These are phyloP conservation scores for Cryphonectria japonica DNA, from an alignment of 2,329 filamentous ascomycete genomes.

Conservation along the genomic window DNA sequence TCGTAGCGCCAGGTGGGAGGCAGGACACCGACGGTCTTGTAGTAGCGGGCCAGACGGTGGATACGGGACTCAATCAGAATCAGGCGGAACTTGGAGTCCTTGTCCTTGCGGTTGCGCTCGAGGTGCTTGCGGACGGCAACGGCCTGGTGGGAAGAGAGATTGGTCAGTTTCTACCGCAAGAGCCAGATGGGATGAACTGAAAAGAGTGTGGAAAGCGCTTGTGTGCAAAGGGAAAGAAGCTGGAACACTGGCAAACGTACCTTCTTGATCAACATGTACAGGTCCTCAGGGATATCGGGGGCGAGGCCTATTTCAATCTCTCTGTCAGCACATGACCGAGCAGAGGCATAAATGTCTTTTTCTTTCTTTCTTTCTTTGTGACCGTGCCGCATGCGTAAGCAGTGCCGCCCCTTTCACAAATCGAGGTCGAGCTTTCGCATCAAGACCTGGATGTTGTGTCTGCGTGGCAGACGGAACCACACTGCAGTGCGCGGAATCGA, in stretches of 20 bases:
- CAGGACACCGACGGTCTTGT: conserved; percentile 89
- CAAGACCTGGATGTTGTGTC: conserved; percentile 36
- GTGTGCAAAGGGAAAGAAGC: neutral
- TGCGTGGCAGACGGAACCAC: conserved; percentile 16
- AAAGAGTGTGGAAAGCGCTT: neutral
- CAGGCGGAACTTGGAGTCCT: conserved; percentile 99
- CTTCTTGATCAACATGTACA: conserved; percentile 99
- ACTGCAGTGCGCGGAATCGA: conserved; percentile 15
- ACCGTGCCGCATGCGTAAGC: conserved; percentile 1
- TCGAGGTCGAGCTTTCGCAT: conserved; percentile 21
- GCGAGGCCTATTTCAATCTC: conserved; percentile 92
- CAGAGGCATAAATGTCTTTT: conserved; percentile 68
- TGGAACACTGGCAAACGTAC: conserved; percentile 51
- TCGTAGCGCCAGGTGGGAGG: conserved; percentile 99
- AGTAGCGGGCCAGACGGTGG: conserved; percentile 98
- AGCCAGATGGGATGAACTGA: neutral
- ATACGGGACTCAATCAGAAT: conserved; percentile 99
- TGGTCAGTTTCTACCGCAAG: neutral
- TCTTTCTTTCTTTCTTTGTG: conserved; percentile 32
- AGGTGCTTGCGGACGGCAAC: conserved; percentile 99
- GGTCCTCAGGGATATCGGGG: conserved; percentile 97
- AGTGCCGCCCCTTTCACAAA: conserved; percentile 20
- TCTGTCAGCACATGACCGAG: conserved; percentile 90
- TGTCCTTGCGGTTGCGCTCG: conserved; percentile 99
- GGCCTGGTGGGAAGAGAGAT: conserved; percentile 58